Conservation (phyloP, 2,329 filamentous ascomycete species). For the Epicoccum sorghinum region DNA sequence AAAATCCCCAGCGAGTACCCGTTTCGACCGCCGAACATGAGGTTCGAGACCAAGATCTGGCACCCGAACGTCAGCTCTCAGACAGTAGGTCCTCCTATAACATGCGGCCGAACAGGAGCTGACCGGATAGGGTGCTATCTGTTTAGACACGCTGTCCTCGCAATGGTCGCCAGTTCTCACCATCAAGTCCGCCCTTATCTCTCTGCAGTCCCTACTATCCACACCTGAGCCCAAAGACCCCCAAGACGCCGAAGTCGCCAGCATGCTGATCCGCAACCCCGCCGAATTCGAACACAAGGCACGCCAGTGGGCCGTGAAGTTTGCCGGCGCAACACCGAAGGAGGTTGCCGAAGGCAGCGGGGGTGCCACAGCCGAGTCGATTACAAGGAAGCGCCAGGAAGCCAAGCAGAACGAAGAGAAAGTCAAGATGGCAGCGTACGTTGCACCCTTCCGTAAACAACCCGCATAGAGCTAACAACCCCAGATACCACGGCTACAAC, state of each 20-base stretch:
- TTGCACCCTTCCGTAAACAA: slow-evolving; percentile 2
- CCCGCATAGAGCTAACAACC: slow-evolving; percentile 34
- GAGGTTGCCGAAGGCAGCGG: slow-evolving; percentile 61
- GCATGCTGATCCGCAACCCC: slow-evolving; percentile 82
- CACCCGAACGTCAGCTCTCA: slow-evolving; percentile 96
- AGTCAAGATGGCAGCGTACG: slow-evolving; percentile 61
- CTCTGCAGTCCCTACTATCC: slow-evolving; percentile 89
- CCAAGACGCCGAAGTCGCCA: slow-evolving; percentile 93
- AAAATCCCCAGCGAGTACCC: slow-evolving; percentile 87
- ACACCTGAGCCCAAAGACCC: slow-evolving; percentile 95
- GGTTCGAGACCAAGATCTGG: slow-evolving; percentile 92
- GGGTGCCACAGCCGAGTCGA: slow-evolving; percentile 58
- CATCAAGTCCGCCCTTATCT: slow-evolving; percentile 93
- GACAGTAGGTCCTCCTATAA: slow-evolving; percentile 67
- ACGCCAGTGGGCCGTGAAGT: slow-evolving; percentile 85
- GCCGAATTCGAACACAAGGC: slow-evolving; percentile 81
- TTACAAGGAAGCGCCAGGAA: slow-evolving; percentile 60
- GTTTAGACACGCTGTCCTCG: slow-evolving; percentile 85
- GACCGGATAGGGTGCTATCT: slow-evolving; percentile 83
- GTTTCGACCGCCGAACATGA: slow-evolving; percentile 90
- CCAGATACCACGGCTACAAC: slow-evolving; percentile 86
- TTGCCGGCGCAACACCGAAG: slow-evolving; percentile 75
- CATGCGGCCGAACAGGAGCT: slow-evolving; percentile 17
- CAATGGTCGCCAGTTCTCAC: slow-evolving; percentile 97
- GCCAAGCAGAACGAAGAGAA: slow-evolving; percentile 65